Evolutionary conservation across 176 grass and related monocot genomes (phyloP).

Genomic region (Poa annua): DNA sequence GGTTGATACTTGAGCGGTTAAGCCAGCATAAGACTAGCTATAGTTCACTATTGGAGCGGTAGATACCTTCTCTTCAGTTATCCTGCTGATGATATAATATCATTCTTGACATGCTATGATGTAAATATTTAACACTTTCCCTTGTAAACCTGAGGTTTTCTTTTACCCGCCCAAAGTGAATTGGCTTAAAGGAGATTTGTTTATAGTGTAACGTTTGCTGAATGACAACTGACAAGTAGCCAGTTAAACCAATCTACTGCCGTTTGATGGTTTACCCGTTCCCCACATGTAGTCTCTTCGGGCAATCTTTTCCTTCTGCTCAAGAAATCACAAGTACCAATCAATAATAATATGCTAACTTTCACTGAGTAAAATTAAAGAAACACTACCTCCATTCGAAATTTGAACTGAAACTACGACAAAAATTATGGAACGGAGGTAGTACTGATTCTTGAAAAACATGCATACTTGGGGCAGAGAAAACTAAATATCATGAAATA

Average conservation of each 20-base stretch:
- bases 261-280: neutral
- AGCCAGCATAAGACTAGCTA: neutral
- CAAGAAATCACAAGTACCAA: neutral
- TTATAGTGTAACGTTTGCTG: neutral
- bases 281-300: neutral
- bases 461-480: neutral
- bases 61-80: neutral
- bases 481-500: constrained; percentile 1
- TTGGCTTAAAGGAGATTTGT: constrained; percentile 19
- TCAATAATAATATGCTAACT: constrained; percentile 3
- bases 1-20: too few relatives aligned
- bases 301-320: neutral
- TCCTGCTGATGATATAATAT: neutral
- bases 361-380: neutral
- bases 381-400: neutral
- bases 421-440: too few relatives aligned
- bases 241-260: neutral
- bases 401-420: too few relatives aligned
- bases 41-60: neutral
- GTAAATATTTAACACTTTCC: constrained; percentile 24
- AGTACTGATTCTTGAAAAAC: constrained; percentile 7
- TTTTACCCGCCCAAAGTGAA: constrained; percentile 8
- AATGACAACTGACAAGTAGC: constrained; percentile 20
- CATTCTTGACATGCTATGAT: neutral
- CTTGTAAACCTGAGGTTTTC: neutral